Percentiles rank a stretch among this genome's conserved stretches.
These are phyloP conservation scores for Sordariomycetes sp. DNA, from an alignment of 2,329 filamentous ascomycete genomes.

Conservation along the genomic window DNA sequence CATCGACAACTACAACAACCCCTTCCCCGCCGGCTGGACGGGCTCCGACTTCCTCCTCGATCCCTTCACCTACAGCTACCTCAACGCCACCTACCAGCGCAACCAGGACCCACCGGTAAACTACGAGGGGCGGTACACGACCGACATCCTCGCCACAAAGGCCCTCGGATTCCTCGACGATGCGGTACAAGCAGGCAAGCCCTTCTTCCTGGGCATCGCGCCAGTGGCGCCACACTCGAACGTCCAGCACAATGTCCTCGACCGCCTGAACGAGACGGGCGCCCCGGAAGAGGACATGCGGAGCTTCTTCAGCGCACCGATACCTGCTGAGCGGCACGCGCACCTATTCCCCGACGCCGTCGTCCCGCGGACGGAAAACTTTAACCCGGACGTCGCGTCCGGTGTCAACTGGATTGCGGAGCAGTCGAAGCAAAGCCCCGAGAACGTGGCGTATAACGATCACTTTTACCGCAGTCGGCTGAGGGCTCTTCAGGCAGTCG, in stretches of 20 bases:
- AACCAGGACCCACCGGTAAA: slow-evolving; percentile 40
- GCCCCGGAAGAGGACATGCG: slow-evolving; percentile 3
- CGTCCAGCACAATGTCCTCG: slow-evolving; percentile 11
- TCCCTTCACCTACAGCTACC: slow-evolving; percentile 54
- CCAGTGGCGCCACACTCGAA: slow-evolving; percentile 24
- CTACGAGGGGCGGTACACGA: slow-evolving; percentile 37
- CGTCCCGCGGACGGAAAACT: slow-evolving; percentile 50
- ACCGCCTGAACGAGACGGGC: slow-evolving; percentile 1
- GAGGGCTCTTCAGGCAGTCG: slow-evolving; percentile 28
- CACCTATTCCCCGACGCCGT: slow-evolving; percentile 44
- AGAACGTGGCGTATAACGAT: slow-evolving; percentile 20
- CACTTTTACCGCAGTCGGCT: slow-evolving; percentile 25
- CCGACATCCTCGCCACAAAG: slow-evolving; percentile 36
- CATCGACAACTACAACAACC: slow-evolving; percentile 32
- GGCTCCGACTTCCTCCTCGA: slow-evolving; percentile 45
- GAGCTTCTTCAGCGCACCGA: slow-evolving; percentile 17
- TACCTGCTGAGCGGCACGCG: slow-evolving; percentile 37
- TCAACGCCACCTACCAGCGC: slow-evolving; percentile 49
- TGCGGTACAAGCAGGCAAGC: slow-evolving; percentile 25
- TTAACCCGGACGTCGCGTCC: slow-evolving; percentile 41
- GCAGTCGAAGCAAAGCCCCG: slow-evolving; percentile 19
- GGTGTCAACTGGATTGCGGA: slow-evolving; percentile 29
- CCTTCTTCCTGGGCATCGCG: slow-evolving; percentile 44
- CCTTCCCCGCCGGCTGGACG: slow-evolving; percentile 41
- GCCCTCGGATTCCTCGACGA: slow-evolving; percentile 38